A percentile compares a stretch with the other conserved stretches of the same genome.
phyloP scores from a whole-genome alignment of 257 asterid species.

The Solanum chiquidenum region DNA sequence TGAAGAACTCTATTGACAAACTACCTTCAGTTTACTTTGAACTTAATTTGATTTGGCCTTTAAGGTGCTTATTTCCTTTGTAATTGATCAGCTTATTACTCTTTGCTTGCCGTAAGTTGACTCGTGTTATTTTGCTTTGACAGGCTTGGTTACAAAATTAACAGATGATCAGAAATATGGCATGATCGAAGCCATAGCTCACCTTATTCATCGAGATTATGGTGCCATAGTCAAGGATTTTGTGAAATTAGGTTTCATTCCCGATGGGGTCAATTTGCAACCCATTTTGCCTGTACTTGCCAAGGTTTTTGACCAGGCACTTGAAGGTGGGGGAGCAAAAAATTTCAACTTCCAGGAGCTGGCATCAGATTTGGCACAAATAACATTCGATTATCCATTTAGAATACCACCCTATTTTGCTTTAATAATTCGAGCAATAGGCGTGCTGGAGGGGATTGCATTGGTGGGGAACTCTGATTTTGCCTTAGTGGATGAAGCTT shows the following conservation, averaged over 20 bases:
- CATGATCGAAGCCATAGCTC: constrained; percentile 98
- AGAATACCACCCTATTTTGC: constrained; percentile 98
- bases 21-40: not conserved
- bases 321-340: constrained; percentile 99
- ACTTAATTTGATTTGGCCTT: not conserved
- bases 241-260: constrained; percentile 83
- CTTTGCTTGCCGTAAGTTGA: not conserved
- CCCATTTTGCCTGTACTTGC: constrained; percentile 97
- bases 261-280: constrained; percentile 86
- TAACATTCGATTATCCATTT: constrained; percentile 95
- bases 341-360: constrained; percentile 91
- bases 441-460: constrained; percentile 98
- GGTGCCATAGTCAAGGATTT: constrained; percentile 92
- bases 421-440: constrained; percentile 93
- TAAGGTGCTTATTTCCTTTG: not conserved
- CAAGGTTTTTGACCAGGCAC: constrained; percentile 98
- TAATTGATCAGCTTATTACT: not conserved
- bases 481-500: constrained; percentile 99
- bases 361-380: constrained; percentile 97
- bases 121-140: constrained; percentile 5
- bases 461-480: constrained; percentile 95
- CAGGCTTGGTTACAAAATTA: constrained; percentile 92
- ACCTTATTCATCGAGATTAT: constrained; percentile 96
- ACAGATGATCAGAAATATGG: constrained; percentile 97
- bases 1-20: not conserved